Conservation (phyloP, 352 stramenopile species). For the Phytophthora agathidicida region DNA sequence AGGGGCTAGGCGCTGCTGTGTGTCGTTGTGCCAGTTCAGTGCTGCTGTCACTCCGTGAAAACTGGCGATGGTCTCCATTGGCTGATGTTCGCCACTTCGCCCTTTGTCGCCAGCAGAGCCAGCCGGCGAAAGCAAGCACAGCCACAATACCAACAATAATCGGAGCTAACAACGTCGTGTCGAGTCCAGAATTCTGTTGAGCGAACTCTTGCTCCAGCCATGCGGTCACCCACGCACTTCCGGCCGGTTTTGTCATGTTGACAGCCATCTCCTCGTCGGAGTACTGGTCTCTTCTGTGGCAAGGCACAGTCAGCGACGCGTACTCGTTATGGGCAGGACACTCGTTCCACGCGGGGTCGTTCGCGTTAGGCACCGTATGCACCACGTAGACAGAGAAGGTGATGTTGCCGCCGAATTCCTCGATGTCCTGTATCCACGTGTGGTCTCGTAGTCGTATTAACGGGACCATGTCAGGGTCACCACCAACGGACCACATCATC, state of each 20-base stretch:
- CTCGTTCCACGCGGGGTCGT: conserved; percentile 9
- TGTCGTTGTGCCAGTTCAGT: neutral
- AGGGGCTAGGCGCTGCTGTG: conserved; percentile 24
- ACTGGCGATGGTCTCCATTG: no score
- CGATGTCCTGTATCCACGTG: conserved; percentile 16
- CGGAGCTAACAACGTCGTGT: neutral
- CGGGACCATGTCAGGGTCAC: conserved; percentile 17
- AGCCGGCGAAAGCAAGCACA: conserved; percentile 1
- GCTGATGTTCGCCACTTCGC: neutral
- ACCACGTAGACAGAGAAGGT: conserved; percentile 28
- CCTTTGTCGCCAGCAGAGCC: conserved; percentile 7
- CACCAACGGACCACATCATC: conserved; percentile 33
- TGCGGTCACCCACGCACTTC: conserved; percentile 16
- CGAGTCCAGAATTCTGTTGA: neutral
- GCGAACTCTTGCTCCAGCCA: conserved; percentile 27
- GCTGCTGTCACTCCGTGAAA: neutral
- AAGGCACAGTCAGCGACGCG: conserved; percentile 22
- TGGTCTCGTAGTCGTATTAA: conserved; percentile 26
- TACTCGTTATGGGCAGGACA: conserved; percentile 14
- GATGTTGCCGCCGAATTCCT: neutral
- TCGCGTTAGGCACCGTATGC: conserved; percentile 13
- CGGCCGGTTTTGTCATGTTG: conserved; percentile 9
- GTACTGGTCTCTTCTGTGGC: conserved; percentile 4
- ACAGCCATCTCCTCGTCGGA: conserved; percentile 6
- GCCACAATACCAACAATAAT: conserved; percentile 13